phyloP scores from a whole-genome alignment of 805 yeast genomes.

The Nakazawaea ernobii region DNA sequence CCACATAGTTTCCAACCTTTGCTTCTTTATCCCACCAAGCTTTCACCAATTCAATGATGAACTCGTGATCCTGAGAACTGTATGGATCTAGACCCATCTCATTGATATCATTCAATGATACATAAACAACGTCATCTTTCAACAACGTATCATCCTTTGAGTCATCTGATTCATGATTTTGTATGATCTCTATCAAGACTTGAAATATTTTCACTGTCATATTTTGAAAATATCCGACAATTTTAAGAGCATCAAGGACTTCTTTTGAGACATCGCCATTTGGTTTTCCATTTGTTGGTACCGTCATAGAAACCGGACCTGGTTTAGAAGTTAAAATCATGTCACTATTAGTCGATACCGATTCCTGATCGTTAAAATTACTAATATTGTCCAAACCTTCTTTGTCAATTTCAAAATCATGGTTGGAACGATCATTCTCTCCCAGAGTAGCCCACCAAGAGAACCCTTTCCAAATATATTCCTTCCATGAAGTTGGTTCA shows the following conservation, averaged over 20 bases:
- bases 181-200: slow-evolving; percentile 30
- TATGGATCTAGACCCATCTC: slow-evolving; percentile 60
- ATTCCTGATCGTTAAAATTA: slow-evolving; percentile 5
- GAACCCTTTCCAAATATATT: slow-evolving; percentile 61
- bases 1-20: slow-evolving; percentile 31
- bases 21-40: slow-evolving; percentile 43
- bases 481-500: slow-evolving; percentile 49
- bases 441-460: slow-evolving; percentile 91
- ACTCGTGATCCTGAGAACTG: slow-evolving; percentile 37
- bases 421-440: slow-evolving; percentile 37
- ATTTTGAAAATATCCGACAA: slow-evolving; percentile 49
- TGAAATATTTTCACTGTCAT: slow-evolving; percentile 38
- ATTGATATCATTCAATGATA: slow-evolving; percentile 40
- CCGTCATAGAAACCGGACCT: background rate
- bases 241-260: slow-evolving; percentile 18
- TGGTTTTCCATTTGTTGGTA: background rate
- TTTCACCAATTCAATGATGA: slow-evolving; percentile 34
- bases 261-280: slow-evolving; percentile 18
- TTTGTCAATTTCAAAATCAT: slow-evolving; percentile 32
- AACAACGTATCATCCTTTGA: slow-evolving; percentile 10
- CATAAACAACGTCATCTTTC: slow-evolving; percentile 15
- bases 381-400: slow-evolving; percentile 10
- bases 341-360: background rate
- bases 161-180: slow-evolving; percentile 21
- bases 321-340: background rate